Conservation (phyloP, 805 yeast species). For the Sungouiella thailandica region DNA sequence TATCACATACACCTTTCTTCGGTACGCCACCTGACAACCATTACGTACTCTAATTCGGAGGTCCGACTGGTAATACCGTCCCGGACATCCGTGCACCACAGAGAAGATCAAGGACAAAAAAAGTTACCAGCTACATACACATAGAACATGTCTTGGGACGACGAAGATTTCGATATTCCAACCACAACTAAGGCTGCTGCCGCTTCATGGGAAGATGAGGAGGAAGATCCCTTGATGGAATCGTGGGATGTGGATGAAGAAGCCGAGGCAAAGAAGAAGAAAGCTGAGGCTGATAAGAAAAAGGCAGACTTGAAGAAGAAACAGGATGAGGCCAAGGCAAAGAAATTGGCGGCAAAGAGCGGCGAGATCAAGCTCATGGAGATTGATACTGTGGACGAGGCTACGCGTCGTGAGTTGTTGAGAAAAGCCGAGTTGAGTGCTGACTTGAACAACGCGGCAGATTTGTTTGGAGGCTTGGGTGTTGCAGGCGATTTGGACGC, state of each 20-base stretch:
- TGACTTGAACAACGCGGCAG: constrained; percentile 91
- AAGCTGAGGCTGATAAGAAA: constrained; percentile 37
- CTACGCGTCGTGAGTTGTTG: constrained; percentile 68
- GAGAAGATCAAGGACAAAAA: background rate
- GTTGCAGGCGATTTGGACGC: constrained; percentile 40
- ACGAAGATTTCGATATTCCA: constrained; percentile 82
- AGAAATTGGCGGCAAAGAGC: constrained; percentile 37
- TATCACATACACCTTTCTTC: too few relatives aligned
- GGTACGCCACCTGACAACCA: too few relatives aligned
- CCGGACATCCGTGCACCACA: constrained; percentile 1
- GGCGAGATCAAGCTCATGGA: constrained; percentile 43
- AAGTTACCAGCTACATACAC: background rate
- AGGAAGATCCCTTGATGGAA: constrained; percentile 67
- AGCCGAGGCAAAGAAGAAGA: constrained; percentile 51
- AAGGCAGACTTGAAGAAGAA: constrained; percentile 41
- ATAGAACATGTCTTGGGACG: constrained; percentile 60
- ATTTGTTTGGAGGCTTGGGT: constrained; percentile 72
- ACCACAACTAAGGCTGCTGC: constrained; percentile 41
- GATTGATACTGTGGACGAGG: constrained; percentile 66
- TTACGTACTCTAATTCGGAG: too few relatives aligned
- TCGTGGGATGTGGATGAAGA: constrained; percentile 88
- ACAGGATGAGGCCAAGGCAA: constrained; percentile 45
- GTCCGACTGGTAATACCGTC: too few relatives aligned
- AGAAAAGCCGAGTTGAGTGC: constrained; percentile 77
- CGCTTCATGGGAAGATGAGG: constrained; percentile 81